phyloP scores from a whole-genome alignment of 108 stramenopile species.

The Skeletonema potamos region DNA sequence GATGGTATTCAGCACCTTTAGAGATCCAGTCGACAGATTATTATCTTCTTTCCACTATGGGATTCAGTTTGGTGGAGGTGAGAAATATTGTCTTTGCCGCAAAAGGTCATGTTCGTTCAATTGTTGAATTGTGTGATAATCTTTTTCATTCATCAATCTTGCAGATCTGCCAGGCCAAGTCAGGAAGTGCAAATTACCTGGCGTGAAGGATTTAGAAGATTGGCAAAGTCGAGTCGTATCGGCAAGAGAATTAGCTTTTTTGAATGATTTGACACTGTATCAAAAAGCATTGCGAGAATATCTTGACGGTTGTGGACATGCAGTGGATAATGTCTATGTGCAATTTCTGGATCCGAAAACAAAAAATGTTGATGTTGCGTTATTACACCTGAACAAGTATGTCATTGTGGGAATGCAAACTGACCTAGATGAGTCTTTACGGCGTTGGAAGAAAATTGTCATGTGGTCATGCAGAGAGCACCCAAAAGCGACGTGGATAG shows the following conservation, averaged over 20 bases:
- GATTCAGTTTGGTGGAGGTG: slow-evolving; percentile 16
- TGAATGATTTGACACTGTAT: slow-evolving; percentile 19
- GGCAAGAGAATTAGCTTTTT: neutral
- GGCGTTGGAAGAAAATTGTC: slow-evolving; percentile 13
- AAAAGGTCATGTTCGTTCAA: too few species aligned
- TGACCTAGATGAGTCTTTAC: slow-evolving; percentile 8
- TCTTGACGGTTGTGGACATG: neutral
- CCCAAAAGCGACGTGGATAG: neutral
- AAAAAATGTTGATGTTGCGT: slow-evolving; percentile 22
- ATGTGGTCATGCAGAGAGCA: slow-evolving; percentile 3
- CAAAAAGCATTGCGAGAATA: slow-evolving; percentile 17
- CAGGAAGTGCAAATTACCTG: slow-evolving; percentile 14
- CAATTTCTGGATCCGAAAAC: slow-evolving; percentile 34
- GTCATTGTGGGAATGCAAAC: slow-evolving; percentile 33
- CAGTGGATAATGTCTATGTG: slow-evolving; percentile 31
- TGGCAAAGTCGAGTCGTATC: slow-evolving; percentile 14
- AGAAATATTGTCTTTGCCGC: too few species aligned
- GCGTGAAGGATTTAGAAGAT: neutral
- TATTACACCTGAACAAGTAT: slow-evolving; percentile 22
- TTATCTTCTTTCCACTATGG: slow-evolving; percentile 27
- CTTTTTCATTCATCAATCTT: too few species aligned
- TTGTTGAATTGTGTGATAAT: too few species aligned
- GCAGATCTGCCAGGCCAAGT: slow-evolving; percentile 12
- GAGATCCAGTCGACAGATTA: slow-evolving; percentile 24
- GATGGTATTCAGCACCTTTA: slow-evolving; percentile 26